Base-by-base conservation (phyloP, 148 eudicot species). In the Rheum nobile region DNA sequence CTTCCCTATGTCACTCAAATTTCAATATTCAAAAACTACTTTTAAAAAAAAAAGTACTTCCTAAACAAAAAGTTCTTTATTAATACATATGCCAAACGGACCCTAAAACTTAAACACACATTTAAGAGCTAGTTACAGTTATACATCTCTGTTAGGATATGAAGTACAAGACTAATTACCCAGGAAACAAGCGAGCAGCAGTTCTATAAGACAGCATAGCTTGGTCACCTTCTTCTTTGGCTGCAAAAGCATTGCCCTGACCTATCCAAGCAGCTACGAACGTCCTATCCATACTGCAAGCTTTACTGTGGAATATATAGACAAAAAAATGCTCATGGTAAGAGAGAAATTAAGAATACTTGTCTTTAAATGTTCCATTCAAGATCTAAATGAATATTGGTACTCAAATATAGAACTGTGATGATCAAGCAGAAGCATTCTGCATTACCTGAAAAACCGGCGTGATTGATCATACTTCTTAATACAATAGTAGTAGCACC, bases 171-270 rank as follows among this genome's bases (percentile, higher is more conserved):
- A 65, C 70, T 67, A 73, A 75, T 71, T 88, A 95, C 98, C 98
- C 98, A 61, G 98, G 97, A 87, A 95, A 95, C 72, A 95, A 85
- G 81, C 98, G 93, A 86, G 93, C 93, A 79, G 97, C 97, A 82
- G 98, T 95, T 54, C 98, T 97, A 73, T 95, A 91, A 73, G 96
- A 88, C 76, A 93, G 78, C 98, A 95, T 95, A 67, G 98, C 98
- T 72, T 95, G 98, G 78, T 95, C 98, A 71, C 98, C 98, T 83
- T 95, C 98, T 84, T 95, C 98, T 80, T 87, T 84, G 67, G 97
- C 96, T 54, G 98, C 93, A 80, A 83, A 95, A 31, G 98, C 97
- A 88, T 95, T 95, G 32, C 98, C 98, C 76, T 82, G 87, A 72
- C 97, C 98, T 74, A 95, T 91, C 97, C 96, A 95, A 74, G 93